A percentile compares a stretch with the other conserved stretches of the same genome.
Evolutionary conservation across 768 basidiomycete genomes (phyloP).

Genomic region (Mycena sanguinolenta): DNA sequence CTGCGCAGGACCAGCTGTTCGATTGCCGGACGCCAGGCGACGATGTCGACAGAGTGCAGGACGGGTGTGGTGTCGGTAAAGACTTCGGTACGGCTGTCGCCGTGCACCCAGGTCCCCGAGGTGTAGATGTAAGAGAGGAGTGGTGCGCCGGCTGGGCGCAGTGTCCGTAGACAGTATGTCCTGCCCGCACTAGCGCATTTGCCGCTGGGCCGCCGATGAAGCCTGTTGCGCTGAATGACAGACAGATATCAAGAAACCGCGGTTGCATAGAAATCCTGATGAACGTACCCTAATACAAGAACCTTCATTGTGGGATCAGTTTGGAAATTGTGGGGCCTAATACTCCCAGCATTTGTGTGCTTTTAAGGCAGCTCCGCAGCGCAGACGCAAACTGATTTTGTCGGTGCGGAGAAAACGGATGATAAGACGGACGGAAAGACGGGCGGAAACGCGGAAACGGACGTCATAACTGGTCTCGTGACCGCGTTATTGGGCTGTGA

Average conservation of each 20-base stretch:
- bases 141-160: constrained; percentile 48
- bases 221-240: constrained; percentile 58
- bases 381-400: too few relatives aligned
- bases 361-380: too few relatives aligned
- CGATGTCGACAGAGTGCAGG: constrained; percentile 39
- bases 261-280: neutral
- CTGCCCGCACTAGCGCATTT: constrained; percentile 59
- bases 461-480: too few relatives aligned
- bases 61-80: constrained; percentile 47
- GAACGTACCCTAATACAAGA: constrained; percentile 41
- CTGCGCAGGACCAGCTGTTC: constrained; percentile 49
- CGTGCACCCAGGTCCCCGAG: constrained; percentile 61
- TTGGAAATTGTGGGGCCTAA: too few relatives aligned
- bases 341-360: too few relatives aligned
- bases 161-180: constrained; percentile 60
- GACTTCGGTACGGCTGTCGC: constrained; percentile 49
- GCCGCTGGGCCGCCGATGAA: constrained; percentile 59
- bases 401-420: too few relatives aligned
- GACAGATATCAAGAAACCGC: neutral
- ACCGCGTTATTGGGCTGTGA: too few relatives aligned
- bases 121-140: constrained; percentile 61
- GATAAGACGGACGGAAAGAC: too few relatives aligned
- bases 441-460: too few relatives aligned
- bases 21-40: constrained; percentile 49
- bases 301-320: constrained; percentile 48